These are phyloP conservation scores for Chloris gayana DNA, from an alignment of 176 grass and related monocot species.

Conservation along the genomic window DNA sequence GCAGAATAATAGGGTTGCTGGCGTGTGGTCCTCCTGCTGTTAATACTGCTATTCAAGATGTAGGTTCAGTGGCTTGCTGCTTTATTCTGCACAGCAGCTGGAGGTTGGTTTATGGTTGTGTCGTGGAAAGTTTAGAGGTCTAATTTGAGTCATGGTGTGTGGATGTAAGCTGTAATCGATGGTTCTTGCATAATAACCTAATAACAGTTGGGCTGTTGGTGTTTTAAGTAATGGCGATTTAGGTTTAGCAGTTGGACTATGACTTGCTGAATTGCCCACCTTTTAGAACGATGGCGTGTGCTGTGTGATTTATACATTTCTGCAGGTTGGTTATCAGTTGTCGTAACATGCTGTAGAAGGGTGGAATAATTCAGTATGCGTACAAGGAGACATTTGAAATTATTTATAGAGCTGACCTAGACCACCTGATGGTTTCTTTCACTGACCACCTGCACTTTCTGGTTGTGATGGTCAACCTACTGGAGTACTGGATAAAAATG, in stretches of 20 bases:
- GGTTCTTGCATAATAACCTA: conserved; percentile 21
- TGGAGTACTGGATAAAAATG: background rate
- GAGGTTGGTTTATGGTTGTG: conserved; percentile 37
- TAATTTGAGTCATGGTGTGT: conserved; percentile 28
- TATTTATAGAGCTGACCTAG: background rate
- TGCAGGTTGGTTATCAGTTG: conserved; percentile 13
- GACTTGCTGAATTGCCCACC: conserved; percentile 18
- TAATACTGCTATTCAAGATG: conserved; percentile 29
- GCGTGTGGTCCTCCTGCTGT: conserved; percentile 49
- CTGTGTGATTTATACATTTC: conserved; percentile 20
- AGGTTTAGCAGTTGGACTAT: conserved; percentile 26
- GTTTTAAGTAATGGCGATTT: conserved; percentile 32
- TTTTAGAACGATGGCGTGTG: conserved; percentile 9
- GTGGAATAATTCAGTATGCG: conserved; percentile 25
- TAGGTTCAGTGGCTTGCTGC: conserved; percentile 27
- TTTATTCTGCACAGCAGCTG: conserved; percentile 35
- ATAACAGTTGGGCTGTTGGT: conserved; percentile 30
- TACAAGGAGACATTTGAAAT: background rate
- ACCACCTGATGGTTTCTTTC: background rate
- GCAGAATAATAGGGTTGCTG: conserved; percentile 52
- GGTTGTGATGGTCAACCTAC: background rate
- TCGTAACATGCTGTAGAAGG: background rate
- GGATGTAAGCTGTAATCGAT: conserved; percentile 19
- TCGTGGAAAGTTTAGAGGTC: background rate
- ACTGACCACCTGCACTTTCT: background rate